A percentile compares a stretch with the other conserved stretches of the same genome.
These are phyloP conservation scores for Chalciporus piperatus DNA, from an alignment of 768 basidiomycete genomes.

Conservation along the genomic window DNA sequence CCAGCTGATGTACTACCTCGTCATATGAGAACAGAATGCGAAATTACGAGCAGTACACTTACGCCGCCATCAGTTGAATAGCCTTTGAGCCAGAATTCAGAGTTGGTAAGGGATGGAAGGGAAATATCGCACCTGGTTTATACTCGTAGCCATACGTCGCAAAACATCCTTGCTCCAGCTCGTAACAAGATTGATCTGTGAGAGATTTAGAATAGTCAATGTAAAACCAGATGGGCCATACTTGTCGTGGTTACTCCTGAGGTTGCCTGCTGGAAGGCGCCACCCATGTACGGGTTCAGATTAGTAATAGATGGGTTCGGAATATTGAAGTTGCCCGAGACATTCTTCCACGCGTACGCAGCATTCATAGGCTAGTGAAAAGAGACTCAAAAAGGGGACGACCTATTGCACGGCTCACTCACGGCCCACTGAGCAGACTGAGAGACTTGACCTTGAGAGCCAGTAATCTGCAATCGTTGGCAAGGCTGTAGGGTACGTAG, in stretches of 20 bases:
- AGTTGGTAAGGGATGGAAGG: neutral
- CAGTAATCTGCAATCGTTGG: conserved; percentile 33
- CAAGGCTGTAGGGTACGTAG: neutral
- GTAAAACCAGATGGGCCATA: conserved; percentile 25
- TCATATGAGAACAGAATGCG: conserved; percentile 5
- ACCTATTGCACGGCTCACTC: conserved; percentile 27
- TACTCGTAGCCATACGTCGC: conserved; percentile 83
- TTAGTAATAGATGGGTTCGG: conserved; percentile 46
- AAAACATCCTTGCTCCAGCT: conserved; percentile 47
- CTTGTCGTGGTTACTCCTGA: conserved; percentile 65
- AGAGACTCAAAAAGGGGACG: neutral
- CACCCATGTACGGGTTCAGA: conserved; percentile 71
- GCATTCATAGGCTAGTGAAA: conserved; percentile 70
- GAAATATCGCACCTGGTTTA: conserved; percentile 48
- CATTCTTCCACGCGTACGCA: conserved; percentile 68
- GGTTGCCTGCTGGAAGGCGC: conserved; percentile 79
- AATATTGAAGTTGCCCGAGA: conserved; percentile 55
- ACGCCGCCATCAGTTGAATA: conserved; percentile 44
- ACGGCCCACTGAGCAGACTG: conserved; percentile 84
- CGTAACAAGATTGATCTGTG: conserved; percentile 69
- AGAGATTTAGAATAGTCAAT: neutral
- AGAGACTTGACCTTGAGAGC: conserved; percentile 60
- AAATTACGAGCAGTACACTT: conserved; percentile 21
- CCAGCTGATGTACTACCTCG: conserved; percentile 73
- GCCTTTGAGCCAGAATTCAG: conserved; percentile 14